Percentiles rank a stretch among this genome's conserved stretches.
phyloP scores from a whole-genome alignment of 2,329 filamentous ascomycete genomes.

The Emmonsia crescens region DNA sequence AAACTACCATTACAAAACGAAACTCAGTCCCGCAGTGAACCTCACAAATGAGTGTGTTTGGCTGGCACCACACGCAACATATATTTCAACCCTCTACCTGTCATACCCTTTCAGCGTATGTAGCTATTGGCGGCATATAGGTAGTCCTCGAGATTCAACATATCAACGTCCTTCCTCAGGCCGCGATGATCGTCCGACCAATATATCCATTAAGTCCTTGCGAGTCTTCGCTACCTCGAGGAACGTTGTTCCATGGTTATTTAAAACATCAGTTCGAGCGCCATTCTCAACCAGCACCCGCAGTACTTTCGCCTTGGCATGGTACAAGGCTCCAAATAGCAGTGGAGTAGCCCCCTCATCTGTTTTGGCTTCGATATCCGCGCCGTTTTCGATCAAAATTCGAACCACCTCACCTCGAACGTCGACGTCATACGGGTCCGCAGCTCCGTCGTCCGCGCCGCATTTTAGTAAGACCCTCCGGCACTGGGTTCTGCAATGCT shows the following conservation, averaged over 20 bases:
- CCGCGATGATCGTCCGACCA: no score
- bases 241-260: background rate
- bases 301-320: background rate
- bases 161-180: background rate
- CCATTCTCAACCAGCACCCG: background rate
- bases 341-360: background rate
- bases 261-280: background rate
- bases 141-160: background rate
- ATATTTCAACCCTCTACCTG: background rate
- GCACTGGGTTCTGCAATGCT: background rate
- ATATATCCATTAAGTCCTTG: background rate
- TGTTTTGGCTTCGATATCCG: background rate
- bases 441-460: conserved; percentile 2
- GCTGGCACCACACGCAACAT: background rate
- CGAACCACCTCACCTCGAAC: background rate
- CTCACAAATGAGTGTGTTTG: background rate
- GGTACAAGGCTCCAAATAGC: background rate
- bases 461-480: background rate
- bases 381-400: background rate
- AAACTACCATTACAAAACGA: background rate
- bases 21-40: background rate
- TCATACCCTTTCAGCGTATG: background rate
- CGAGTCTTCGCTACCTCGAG: background rate
- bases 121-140: background rate
- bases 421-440: no score